Conservation (phyloP, 139 green algal genomes). For the Pleodorina starrii region DNA sequence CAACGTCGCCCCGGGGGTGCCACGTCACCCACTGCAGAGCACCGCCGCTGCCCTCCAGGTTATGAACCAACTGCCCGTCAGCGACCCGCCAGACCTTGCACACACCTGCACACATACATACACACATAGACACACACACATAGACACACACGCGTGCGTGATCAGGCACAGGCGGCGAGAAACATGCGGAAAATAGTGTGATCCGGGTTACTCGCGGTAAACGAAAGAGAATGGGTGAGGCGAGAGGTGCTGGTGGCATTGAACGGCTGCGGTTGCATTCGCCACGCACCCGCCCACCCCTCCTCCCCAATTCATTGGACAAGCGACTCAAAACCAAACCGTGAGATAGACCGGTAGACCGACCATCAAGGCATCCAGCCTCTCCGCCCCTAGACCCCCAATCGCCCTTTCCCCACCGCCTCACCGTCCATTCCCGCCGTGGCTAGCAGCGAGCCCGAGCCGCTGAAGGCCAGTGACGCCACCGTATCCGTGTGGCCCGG, state of each 20-base stretch:
- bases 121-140: background rate
- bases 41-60: conserved; percentile 86
- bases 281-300: too few species aligned
- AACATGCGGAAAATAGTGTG: too few species aligned
- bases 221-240: background rate
- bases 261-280: background rate
- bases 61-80: conserved; percentile 68
- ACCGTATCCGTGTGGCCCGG: conserved; percentile 92
- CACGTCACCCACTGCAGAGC: conserved; percentile 92
- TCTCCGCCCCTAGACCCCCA: too few species aligned
- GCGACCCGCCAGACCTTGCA: conserved; percentile 81
- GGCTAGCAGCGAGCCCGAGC: conserved; percentile 81
- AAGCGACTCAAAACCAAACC: too few species aligned
- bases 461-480: conserved; percentile 83
- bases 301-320: too few species aligned
- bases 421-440: conserved; percentile 90
- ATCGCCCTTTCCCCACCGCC: too few species aligned
- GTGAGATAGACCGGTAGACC: too few species aligned
- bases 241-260: background rate
- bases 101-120: conserved; percentile 53
- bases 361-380: too few species aligned
- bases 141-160: too few species aligned
- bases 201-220: too few species aligned
- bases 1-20: conserved; percentile 92
- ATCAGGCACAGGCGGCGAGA: too few species aligned